A percentile compares a stretch with the other conserved stretches of the same genome.
Conservation (phyloP, 2,329 filamentous ascomycete genomes). For the Beauveria bassiana region DNA sequence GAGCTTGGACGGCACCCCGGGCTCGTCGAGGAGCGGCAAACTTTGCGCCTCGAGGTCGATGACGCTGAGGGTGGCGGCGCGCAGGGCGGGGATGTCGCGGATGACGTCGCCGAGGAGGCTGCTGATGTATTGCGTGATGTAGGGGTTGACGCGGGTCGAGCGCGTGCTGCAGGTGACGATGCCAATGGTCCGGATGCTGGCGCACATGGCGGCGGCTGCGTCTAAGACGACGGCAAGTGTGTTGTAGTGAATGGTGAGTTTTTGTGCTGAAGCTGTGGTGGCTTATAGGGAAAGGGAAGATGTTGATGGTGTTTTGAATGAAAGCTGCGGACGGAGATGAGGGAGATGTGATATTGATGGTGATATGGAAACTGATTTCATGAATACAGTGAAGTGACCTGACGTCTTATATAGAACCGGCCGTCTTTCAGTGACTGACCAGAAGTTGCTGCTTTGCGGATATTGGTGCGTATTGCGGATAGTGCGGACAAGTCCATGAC, state of each 20-base stretch:
- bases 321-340: neutral
- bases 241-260: neutral
- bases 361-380: neutral
- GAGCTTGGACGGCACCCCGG: constrained; percentile 29
- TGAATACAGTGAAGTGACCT: neutral
- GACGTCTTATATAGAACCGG: neutral
- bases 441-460: neutral
- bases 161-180: constrained; percentile 31
- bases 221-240: neutral
- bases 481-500: neutral
- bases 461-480: constrained; percentile 8
- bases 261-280: neutral
- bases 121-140: constrained; percentile 26
- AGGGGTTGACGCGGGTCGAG: constrained; percentile 24
- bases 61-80: constrained; percentile 17
- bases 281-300: too few species aligned
- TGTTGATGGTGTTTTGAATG: too few species aligned
- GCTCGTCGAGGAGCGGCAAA: constrained; percentile 39
- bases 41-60: constrained; percentile 31
- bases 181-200: constrained; percentile 20
- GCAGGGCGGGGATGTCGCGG: neutral
- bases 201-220: neutral
- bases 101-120: constrained; percentile 14
- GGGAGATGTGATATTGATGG: neutral
- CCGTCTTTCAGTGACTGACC: neutral